Percentiles rank a stretch among this genome's conserved stretches.
phyloP scores from a whole-genome alignment of 2,329 filamentous ascomycete species.

The Dryadomyces sulphureus region DNA sequence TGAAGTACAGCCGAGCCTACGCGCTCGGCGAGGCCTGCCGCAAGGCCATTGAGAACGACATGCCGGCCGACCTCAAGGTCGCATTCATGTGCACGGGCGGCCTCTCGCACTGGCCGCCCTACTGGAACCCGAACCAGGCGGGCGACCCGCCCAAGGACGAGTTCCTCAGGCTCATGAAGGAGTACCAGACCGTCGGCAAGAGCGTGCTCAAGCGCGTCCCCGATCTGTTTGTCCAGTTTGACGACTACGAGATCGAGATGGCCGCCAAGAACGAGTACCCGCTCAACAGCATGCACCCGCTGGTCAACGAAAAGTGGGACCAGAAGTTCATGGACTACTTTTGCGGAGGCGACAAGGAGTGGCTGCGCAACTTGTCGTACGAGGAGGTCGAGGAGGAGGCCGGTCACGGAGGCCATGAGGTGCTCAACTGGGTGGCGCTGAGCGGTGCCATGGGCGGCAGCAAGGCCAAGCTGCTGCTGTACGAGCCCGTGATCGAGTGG shows the following conservation, averaged over 20 bases:
- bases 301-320: slow-evolving; percentile 11
- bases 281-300: slow-evolving; percentile 10
- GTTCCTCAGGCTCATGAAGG: slow-evolving; percentile 11
- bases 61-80: slow-evolving; percentile 6
- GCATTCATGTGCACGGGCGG: slow-evolving; percentile 10
- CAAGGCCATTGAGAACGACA: slow-evolving; percentile 10
- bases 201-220: slow-evolving; percentile 6
- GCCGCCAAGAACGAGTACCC: slow-evolving; percentile 11
- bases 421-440: slow-evolving; percentile 11
- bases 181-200: slow-evolving; percentile 11
- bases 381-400: slow-evolving; percentile 11
- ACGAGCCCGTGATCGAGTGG: slow-evolving; percentile 10
- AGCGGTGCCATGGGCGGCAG: slow-evolving; percentile 8
- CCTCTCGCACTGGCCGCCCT: slow-evolving; percentile 9
- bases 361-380: slow-evolving; percentile 7
- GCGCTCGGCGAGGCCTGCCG: slow-evolving; percentile 16
- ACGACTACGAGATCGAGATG: slow-evolving; percentile 11
- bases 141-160: slow-evolving; percentile 10
- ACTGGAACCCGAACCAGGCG: slow-evolving; percentile 10
- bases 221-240: slow-evolving; percentile 9
- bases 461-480: slow-evolving; percentile 10
- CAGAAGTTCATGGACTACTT: slow-evolving; percentile 5
- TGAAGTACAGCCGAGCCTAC: slow-evolving; percentile 16
- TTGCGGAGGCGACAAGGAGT: slow-evolving; percentile 5
- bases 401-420: slow-evolving; percentile 10